A percentile compares a stretch with the other conserved stretches of the same genome.
Conservation (phyloP, 179 eudicot species). For the Vitellaria paradoxa region DNA sequence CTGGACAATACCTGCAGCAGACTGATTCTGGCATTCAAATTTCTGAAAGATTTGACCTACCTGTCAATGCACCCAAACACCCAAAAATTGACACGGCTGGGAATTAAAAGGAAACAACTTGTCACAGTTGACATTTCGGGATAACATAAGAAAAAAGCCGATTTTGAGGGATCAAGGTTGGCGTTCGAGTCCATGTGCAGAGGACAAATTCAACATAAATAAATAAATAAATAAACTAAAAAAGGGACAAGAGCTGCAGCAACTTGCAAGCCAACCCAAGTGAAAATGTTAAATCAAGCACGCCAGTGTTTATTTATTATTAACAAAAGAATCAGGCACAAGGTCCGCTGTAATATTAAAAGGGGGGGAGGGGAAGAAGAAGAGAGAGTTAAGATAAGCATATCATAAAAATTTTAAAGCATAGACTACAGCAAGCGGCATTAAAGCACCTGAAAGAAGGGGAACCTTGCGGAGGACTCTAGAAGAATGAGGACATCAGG, state of each 20-base stretch:
- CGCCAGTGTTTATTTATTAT: background rate
- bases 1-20: constrained; percentile 61
- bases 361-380: background rate
- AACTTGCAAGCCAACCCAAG: background rate
- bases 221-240: no score
- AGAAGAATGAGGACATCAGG: constrained; percentile 79
- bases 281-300: background rate
- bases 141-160: no score
- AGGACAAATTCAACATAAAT: background rate
- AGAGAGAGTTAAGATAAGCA: background rate
- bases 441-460: constrained; percentile 63
- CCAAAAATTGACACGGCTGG: background rate
- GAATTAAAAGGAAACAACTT: background rate
- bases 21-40: constrained; percentile 66
- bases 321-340: background rate
- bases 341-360: background rate
- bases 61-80: constrained; percentile 26
- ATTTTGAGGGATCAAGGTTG: background rate
- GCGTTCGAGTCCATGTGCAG: background rate
- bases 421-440: background rate
- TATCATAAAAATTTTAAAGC: no score
- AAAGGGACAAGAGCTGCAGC: background rate
- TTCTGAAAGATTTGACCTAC: constrained; percentile 93
- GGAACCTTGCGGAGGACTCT: constrained; percentile 70
- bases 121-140: no score